Evolutionary conservation across 768 basidiomycete species (phyloP).

Genomic region (Hypholoma sublateritium): DNA sequence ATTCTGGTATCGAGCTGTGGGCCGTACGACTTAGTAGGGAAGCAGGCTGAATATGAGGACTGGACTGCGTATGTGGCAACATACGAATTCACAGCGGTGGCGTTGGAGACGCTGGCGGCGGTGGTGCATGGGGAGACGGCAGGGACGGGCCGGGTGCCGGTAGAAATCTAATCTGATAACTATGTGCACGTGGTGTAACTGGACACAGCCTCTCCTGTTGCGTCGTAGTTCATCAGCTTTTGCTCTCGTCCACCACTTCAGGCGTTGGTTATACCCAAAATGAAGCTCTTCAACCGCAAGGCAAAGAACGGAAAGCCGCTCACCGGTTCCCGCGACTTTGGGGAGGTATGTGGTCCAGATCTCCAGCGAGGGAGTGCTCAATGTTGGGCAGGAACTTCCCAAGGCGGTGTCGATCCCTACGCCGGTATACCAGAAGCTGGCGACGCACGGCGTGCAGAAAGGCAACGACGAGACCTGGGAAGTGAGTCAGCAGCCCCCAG

Average conservation of each 20-base stretch:
- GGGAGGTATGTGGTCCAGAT: slow-evolving; percentile 24
- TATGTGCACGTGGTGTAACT: slow-evolving; percentile 17
- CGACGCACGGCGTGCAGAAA: slow-evolving; percentile 27
- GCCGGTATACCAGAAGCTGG: slow-evolving; percentile 39
- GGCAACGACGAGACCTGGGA: slow-evolving; percentile 49
- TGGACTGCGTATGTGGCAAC: slow-evolving; percentile 44
- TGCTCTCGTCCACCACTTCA: slow-evolving; percentile 21
- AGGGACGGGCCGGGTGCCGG: slow-evolving; percentile 13
- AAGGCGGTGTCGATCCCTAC: slow-evolving; percentile 23
- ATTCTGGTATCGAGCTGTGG: slow-evolving; percentile 60
- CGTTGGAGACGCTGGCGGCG: slow-evolving; percentile 42
- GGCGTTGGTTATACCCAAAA: slow-evolving; percentile 30
- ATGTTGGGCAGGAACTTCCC: slow-evolving; percentile 13
- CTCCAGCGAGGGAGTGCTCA: background rate
- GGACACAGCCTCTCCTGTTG: slow-evolving; percentile 17
- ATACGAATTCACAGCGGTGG: slow-evolving; percentile 59
- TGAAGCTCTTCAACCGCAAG: slow-evolving; percentile 57
- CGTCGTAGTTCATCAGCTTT: slow-evolving; percentile 1
- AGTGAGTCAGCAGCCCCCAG: slow-evolving; percentile 32
- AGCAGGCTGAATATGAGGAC: slow-evolving; percentile 18
- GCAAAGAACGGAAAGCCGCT: slow-evolving; percentile 23
- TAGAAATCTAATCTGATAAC: slow-evolving; percentile 11
- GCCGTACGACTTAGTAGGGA: slow-evolving; percentile 58
- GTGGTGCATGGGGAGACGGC: slow-evolving; percentile 39
- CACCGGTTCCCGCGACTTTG: slow-evolving; percentile 24